These are phyloP conservation scores for Fusarium citri DNA, from an alignment of 2,329 filamentous ascomycete species.

Conservation along the genomic window DNA sequence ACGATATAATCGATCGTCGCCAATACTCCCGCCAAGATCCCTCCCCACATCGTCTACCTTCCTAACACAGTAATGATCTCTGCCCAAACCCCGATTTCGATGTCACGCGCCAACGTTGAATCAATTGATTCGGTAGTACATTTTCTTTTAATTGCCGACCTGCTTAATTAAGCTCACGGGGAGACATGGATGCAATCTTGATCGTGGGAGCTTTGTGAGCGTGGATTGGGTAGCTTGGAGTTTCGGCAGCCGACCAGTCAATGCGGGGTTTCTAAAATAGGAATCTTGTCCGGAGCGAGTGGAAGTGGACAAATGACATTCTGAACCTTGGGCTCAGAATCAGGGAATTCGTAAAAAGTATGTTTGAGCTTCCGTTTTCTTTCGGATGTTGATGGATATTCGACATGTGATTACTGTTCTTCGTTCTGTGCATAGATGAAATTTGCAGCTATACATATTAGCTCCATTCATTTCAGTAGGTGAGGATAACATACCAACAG, in stretches of 20 bases:
- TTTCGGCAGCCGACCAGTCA: background rate
- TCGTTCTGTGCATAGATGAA: slow-evolving; percentile 41
- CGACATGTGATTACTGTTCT: slow-evolving; percentile 21
- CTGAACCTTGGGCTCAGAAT: background rate
- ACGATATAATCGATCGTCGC: background rate
- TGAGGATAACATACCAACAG: slow-evolving; percentile 25
- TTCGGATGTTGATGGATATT: background rate
- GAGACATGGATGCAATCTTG: slow-evolving; percentile 19
- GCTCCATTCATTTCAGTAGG: background rate
- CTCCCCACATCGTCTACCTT: slow-evolving; percentile 13
- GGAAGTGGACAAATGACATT: slow-evolving; percentile 5
- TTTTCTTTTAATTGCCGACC: slow-evolving; percentile 2
- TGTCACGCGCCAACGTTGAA: slow-evolving; percentile 20
- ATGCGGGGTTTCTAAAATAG: slow-evolving; percentile 32
- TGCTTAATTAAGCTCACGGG: slow-evolving; percentile 12
- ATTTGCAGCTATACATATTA: slow-evolving; percentile 35
- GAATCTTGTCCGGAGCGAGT: slow-evolving; percentile 15
- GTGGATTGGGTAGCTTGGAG: slow-evolving; percentile 22
- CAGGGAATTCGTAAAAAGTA: background rate
- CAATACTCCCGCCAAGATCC: background rate
- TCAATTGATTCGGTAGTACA: slow-evolving; percentile 19
- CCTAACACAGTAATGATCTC: slow-evolving; percentile 34
- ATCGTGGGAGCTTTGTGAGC: slow-evolving; percentile 11
- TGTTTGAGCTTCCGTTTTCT: slow-evolving; percentile 12
- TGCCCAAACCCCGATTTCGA: background rate